phyloP scores from a whole-genome alignment of 495 filamentous ascomycete species.

The Hypoxylon intermedium region DNA sequence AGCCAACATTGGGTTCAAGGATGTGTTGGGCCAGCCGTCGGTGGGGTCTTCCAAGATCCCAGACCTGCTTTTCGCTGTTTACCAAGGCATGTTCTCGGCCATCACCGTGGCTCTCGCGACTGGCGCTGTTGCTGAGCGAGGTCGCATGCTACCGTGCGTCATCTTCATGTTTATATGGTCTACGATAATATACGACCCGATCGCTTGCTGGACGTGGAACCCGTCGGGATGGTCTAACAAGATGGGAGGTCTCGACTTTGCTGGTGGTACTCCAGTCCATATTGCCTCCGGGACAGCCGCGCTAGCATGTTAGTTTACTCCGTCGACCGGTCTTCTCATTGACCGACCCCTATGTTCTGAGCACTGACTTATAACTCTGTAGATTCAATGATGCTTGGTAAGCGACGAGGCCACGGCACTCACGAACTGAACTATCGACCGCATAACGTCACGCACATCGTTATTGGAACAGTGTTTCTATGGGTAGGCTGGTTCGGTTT shows the following conservation, averaged over 20 bases:
- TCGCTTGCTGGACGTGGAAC: slow-evolving; percentile 99
- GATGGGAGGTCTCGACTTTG: slow-evolving; percentile 92
- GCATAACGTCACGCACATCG: slow-evolving; percentile 97
- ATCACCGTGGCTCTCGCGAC: slow-evolving; percentile 95
- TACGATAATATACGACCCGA: slow-evolving; percentile 92
- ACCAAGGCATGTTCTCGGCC: slow-evolving; percentile 97
- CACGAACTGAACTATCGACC: slow-evolving; percentile 95
- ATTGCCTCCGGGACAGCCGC: slow-evolving; percentile 90
- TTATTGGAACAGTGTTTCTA: slow-evolving; percentile 95
- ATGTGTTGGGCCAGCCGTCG: slow-evolving; percentile 80
- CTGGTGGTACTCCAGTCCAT: slow-evolving; percentile 95
- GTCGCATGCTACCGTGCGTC: slow-evolving; percentile 90
- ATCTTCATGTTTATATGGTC: slow-evolving; percentile 98
- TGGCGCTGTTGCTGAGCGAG: slow-evolving; percentile 90
- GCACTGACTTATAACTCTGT: slow-evolving; percentile 37
- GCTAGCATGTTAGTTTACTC: slow-evolving; percentile 66
- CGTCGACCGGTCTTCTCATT: slow-evolving; percentile 69
- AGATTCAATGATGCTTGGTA: slow-evolving; percentile 88
- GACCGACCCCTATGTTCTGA: slow-evolving; percentile 40
- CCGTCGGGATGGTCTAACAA: slow-evolving; percentile 79
- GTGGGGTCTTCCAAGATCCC: slow-evolving; percentile 83
- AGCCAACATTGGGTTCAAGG: slow-evolving; percentile 82
- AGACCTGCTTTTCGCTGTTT: slow-evolving; percentile 89
- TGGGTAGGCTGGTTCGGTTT: slow-evolving; percentile 99
- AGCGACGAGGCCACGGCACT: slow-evolving; percentile 84